Base-by-base conservation (phyloP, 345 rosid genomes). In the Gossypium arboreum region DNA sequence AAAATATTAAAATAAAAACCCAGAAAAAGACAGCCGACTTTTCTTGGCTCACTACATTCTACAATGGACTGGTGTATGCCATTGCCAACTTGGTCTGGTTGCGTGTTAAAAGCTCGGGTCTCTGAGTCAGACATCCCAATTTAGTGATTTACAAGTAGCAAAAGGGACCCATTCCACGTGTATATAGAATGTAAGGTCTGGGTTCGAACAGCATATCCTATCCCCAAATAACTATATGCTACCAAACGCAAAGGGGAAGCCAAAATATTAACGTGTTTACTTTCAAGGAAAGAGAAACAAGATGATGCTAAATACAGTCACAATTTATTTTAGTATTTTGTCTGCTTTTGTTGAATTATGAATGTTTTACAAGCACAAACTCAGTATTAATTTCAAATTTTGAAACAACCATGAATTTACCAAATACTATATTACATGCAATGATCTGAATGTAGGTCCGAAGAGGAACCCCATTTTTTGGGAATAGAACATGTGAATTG, bases 131-230 rank as follows among this genome's bases (percentile, higher is more conserved):
- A 12, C 27, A 69, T 45, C 73, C 74, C 72, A 12, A 39, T 48
- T 34, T 34, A 34, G 41, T 34, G 41, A 34, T 5, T 43, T 25
- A 65, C 80, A 82, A 73, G 82, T 76, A 79, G 79, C 71, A 45
- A 39, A 13, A 39, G 41, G 59, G 74, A 64, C 16, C 83, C 74
- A 54, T 43, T 75, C 76, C 83, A 81, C 82, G 81, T 79, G 71
- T 52, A 51, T 54, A 16, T 7, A 29, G 16, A 39, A 11, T 48
- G 67, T 16, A 18, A 71, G 82, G 79, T 60, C 66, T 64, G 62
- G 13, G 47, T 76, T 76, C 66, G 50, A 41, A 66, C 68, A 39
- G 50, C 59, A 54, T 69, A 41, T 20, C 34, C 22, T 1, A 57
- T 39, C 66, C 22, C 22, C 12, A 4, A 56, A 9, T 18, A 43